These are phyloP conservation scores for Trichoderma hamatum DNA, from an alignment of 2,329 filamentous ascomycete genomes.

Conservation along the genomic window DNA sequence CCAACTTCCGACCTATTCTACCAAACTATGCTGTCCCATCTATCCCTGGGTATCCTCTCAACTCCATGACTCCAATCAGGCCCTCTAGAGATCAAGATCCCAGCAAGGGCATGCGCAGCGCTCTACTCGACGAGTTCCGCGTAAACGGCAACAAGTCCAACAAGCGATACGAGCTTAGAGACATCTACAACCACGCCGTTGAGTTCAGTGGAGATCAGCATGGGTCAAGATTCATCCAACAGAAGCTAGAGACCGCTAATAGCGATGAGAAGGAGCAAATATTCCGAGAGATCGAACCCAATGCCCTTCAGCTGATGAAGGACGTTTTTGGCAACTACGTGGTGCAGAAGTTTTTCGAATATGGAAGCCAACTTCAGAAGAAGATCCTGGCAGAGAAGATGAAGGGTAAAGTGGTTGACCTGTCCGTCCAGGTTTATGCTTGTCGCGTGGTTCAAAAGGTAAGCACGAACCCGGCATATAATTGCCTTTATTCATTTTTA, in stretches of 20 bases:
- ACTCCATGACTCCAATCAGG: constrained; percentile 37
- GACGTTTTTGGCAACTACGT: constrained; percentile 99
- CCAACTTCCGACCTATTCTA: constrained; percentile 38
- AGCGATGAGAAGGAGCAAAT: constrained; percentile 94
- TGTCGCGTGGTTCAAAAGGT: constrained; percentile 96
- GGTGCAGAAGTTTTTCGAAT: constrained; percentile 96
- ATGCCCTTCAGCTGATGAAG: constrained; percentile 86
- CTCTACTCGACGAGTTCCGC: constrained; percentile 78
- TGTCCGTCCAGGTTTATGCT: constrained; percentile 89
- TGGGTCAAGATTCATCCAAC: constrained; percentile 92
- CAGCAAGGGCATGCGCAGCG: constrained; percentile 66
- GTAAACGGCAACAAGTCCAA: constrained; percentile 68
- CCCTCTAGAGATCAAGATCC: constrained; percentile 60
- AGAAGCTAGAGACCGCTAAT: constrained; percentile 87
- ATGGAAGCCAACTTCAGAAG: constrained; percentile 93
- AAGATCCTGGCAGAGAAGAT: constrained; percentile 82
- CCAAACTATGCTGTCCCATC: constrained; percentile 41
- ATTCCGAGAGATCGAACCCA: constrained; percentile 83
- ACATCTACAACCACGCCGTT: constrained; percentile 84
- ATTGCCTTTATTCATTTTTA: neutral
- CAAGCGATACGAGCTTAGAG: constrained; percentile 79
- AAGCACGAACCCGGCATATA: constrained; percentile 30
- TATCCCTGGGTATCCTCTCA: constrained; percentile 38
- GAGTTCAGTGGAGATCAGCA: constrained; percentile 97
- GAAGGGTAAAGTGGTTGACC: constrained; percentile 77